Conservation (phyloP, 2,329 filamentous ascomycete genomes). For the Colletotrichum trifolii region DNA sequence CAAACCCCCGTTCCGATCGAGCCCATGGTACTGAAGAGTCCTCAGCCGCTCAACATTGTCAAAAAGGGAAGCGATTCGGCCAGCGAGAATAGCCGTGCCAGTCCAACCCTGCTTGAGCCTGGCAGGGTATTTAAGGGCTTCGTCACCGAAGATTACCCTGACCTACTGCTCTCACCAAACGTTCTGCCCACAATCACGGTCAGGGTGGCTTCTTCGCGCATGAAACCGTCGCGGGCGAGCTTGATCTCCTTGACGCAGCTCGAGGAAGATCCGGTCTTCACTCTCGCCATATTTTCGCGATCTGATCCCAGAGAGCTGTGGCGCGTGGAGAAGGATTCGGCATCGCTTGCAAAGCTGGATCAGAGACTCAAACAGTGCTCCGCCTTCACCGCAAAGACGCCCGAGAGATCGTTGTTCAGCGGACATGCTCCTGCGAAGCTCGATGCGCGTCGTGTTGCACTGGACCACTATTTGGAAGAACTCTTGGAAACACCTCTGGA, state of each 20-base stretch:
- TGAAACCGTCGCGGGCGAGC: conserved; percentile 90
- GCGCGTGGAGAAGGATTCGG: conserved; percentile 92
- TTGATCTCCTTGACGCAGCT: conserved; percentile 81
- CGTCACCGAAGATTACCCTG: conserved; percentile 86
- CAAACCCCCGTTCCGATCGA: conserved; percentile 58
- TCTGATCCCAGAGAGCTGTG: conserved; percentile 84
- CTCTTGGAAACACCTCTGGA: conserved; percentile 87
- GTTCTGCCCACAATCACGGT: conserved; percentile 87
- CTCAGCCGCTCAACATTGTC: conserved; percentile 52
- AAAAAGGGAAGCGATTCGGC: conserved; percentile 48
- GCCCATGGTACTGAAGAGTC: conserved; percentile 50
- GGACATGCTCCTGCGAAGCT: conserved; percentile 95
- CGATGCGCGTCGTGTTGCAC: conserved; percentile 82
- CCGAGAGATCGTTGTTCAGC: conserved; percentile 86
- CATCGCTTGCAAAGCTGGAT: conserved; percentile 84
- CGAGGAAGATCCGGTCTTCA: conserved; percentile 95
- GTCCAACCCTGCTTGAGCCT: conserved; percentile 50
- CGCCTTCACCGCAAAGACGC: conserved; percentile 79
- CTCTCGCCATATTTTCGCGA: conserved; percentile 84
- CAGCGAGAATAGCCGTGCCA: conserved; percentile 49
- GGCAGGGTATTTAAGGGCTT: conserved; percentile 79
- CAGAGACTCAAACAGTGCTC: conserved; percentile 79
- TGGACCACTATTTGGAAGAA: conserved; percentile 88
- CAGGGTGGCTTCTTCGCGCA: conserved; percentile 91
- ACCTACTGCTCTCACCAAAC: conserved; percentile 86